Base-by-base conservation (phyloP, 1,284 basidiomycete species). In the Rhodotorula sp. region DNA sequence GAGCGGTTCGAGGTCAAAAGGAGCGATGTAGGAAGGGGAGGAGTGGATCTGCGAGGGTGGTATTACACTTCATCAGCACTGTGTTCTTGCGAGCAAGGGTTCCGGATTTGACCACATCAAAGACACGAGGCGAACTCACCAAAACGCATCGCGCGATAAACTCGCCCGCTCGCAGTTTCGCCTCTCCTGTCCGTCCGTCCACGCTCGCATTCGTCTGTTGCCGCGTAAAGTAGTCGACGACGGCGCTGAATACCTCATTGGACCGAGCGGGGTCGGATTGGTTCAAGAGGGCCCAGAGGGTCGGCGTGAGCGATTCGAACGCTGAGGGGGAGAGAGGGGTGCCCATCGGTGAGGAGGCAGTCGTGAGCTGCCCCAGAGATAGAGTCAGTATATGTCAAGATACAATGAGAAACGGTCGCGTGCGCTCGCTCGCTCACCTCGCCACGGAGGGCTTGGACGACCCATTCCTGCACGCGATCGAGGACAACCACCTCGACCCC, bases 281-380 rank as follows among this genome's bases (percentile, higher is more conserved):
- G 77, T 86, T 88, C 62, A 94, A 79, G 58, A 96, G 82, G 37
- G 88, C 86, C 91, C 92, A 95, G 57, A 95, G 84, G 3, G 91
- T 90, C 57, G 73, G 70, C 37, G 67, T 63, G 24, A 74, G 64
- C 4, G 63, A 62, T 12, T 81, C 77, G 81, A 93, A 95, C 20
- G 87, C 84, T n/a, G 84, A 78, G 1, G 87, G 81, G 18, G 86
- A 84, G 61, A 94, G 81, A 0, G 69, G 29, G 22, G 83, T 86
- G 71, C 77, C 82, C 79, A 80, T 81, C 77, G 76, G 84, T 76
- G 77, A 83, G 81, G 68, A 76, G 55, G 78, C 75, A 33, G 71
- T 71, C n/a, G 72, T 74, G 30, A 71, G 56, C 68, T 64, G 66
- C 49, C 26, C n/a, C n/a, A n/a, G n/a, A n/a, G n/a, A n/a, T n/a